Conservation (phyloP, 495 filamentous ascomycete species). For the Aspergillus steynii region DNA sequence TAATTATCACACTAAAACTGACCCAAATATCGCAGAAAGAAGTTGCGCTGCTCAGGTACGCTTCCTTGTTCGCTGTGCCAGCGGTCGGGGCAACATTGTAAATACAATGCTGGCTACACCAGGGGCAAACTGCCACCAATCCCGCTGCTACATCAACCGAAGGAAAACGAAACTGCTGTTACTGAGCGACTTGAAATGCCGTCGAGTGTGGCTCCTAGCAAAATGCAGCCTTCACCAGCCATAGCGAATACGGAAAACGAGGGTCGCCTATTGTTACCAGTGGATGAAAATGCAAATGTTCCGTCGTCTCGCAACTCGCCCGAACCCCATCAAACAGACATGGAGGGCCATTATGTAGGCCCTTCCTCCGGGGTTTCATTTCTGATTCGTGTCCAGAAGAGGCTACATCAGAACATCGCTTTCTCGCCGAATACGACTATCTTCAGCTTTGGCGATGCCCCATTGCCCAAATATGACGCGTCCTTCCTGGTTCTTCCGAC, state of each 20-base stretch:
- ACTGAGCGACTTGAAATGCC: neutral
- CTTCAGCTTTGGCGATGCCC: constrained; percentile 34
- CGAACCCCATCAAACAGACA: constrained; percentile 32
- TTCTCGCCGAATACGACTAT: constrained; percentile 26
- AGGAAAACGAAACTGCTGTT: neutral
- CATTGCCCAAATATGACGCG: constrained; percentile 25
- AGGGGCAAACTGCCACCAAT: constrained; percentile 25
- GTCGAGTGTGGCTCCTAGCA: neutral
- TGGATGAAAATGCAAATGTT: constrained; percentile 4
- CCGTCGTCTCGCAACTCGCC: constrained; percentile 25
- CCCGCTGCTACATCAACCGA: constrained; percentile 7
- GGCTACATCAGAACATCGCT: constrained; percentile 25
- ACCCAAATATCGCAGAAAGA: constrained; percentile 19
- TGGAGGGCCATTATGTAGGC: constrained; percentile 38
- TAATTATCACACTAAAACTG: constrained; percentile 8
- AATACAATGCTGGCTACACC: constrained; percentile 28
- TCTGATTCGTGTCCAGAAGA: constrained; percentile 32
- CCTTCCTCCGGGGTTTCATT: constrained; percentile 37
- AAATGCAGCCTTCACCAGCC: neutral
- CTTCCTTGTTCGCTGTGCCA: constrained; percentile 27
- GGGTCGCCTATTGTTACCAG: neutral
- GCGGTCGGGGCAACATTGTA: constrained; percentile 17
- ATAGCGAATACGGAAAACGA: neutral
- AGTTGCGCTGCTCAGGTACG: constrained; percentile 34
- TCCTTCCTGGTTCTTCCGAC: constrained; percentile 26